phyloP scores from a whole-genome alignment of 495 filamentous ascomycete species.

The Usnea hakonensis region DNA sequence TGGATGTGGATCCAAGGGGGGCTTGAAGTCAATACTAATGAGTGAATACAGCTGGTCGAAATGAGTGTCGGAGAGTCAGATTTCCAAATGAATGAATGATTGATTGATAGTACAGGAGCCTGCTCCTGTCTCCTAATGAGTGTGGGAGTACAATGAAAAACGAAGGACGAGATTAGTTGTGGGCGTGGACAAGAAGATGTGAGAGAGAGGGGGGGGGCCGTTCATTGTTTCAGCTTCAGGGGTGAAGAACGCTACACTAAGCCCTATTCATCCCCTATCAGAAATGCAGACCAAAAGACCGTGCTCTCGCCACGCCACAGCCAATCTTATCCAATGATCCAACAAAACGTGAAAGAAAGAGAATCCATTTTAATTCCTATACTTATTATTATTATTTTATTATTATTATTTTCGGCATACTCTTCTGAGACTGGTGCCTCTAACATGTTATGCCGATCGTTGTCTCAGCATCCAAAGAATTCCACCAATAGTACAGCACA shows the following conservation, averaged over 20 bases:
- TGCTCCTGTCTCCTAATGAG: conserved; percentile 12
- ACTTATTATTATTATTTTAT: too few species aligned
- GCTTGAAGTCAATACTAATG: not conserved
- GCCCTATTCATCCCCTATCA: too few species aligned
- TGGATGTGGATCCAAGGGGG: conserved; percentile 1
- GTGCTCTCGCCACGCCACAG: not conserved
- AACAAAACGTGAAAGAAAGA: too few species aligned
- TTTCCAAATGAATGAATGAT: conserved; percentile 14
- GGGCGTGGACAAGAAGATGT: conserved; percentile 1
- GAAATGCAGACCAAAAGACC: not conserved
- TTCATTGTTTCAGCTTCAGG: conserved; percentile 1
- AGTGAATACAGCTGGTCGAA: conserved; percentile 10
- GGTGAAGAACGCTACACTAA: not conserved
- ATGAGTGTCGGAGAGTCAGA: conserved; percentile 5
- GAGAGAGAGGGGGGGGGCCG: not conserved
- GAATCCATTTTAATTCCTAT: too few species aligned
- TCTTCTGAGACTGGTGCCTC: not conserved
- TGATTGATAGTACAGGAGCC: conserved; percentile 10
- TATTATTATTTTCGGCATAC: too few species aligned
- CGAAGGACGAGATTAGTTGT: conserved; percentile 9
- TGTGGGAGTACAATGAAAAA: conserved; percentile 5
- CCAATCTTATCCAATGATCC: too few species aligned
- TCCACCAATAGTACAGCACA: too few species aligned
- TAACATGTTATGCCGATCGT: not conserved
- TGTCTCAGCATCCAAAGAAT: not conserved